Base-by-base conservation (phyloP, 1,284 basidiomycete species). In the Leccinum cinnamomeum region DNA sequence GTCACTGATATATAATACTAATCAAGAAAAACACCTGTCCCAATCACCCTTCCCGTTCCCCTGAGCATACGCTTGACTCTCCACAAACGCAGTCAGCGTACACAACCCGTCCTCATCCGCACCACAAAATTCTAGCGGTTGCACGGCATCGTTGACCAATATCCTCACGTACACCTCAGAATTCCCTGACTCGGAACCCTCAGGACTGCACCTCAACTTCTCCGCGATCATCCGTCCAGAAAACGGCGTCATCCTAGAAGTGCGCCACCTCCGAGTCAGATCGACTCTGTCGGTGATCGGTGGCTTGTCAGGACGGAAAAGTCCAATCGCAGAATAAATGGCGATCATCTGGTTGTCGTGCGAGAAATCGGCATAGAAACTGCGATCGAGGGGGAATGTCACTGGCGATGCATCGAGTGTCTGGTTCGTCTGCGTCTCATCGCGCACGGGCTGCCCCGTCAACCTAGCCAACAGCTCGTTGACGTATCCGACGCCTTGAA, bases 381-480 rank as follows among this genome's bases (percentile, higher is more conserved):
- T 81, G 53, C 84, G 82, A 67, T 86, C 71, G 11, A 92, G 80
- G 8, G 94, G 93, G 76, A 95, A 95, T 0, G 90, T 92, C 2
- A 68, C 67, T 0, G 86, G 84, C 11, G 84, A 80, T 2, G 76
- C 67, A 69, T 91, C 87, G 35, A 95, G 82, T 1, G 93, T 95
- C n/a, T 76, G 75, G 75, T 95, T 95, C 8, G 90, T 92, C 68
- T 90, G 89, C 0, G 93, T 94, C 61, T 79, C 67, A 74, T 95
- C 92, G 37, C 70, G 72, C 6, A 91, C 89, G 1, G 85, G 81
- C 14, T 76, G 73, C 16, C 81, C 80, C 0, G 87, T 91, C 39
- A 95, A 81, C 18, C 94, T 85, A 0, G 92, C 91, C n/a, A 95
- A 75, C 23, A 96, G 84, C 75, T 95, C 93, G 72, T 94, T 94